Evolutionary conservation across 768 basidiomycete genomes (phyloP), one percentile per base, ranked within the genome.

Genomic region (Serendipita sp.): DNA sequence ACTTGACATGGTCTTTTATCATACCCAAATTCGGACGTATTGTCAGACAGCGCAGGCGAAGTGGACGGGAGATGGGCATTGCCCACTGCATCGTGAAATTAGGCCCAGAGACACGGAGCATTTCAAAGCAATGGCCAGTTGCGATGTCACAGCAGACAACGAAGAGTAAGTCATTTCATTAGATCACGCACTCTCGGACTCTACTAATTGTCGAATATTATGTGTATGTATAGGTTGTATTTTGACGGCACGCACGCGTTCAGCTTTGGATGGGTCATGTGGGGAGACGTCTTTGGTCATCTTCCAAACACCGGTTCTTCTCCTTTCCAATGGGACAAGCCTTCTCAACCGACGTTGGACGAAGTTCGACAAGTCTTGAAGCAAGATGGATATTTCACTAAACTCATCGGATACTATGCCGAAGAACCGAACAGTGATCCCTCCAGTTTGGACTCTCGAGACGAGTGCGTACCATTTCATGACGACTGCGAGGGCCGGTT

Each of bases 21-120:
- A 83, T 69, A 78, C 90, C 71, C 91, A 91, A 74, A 81, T 89
- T 65, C 81, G 90, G 65, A 87, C 84, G 5, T 86, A 86, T 69
- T 81, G 88, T 41, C 75, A 75, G 63, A 62, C 80, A 3, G 72
- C 72, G 2, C 81, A 85, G 45, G 85, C 87, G 64, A 77, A 89
- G 24, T 91, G 89, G 89, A 73, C 82, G 44, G 83, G 83, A 58
- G 81, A 83, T 70, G 89, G 87, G 86, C 75, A 65, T 18, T 88
- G 83, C 72, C 87, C 88, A 3, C 71, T 87, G 37, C 73, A 75
- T 47, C 53, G 56, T 37, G 8, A 37, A n/a, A 38, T 60, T 37
- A 10, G 56, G 16, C 56, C 56, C 28, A n/a, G 10, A 60, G 35
- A 60, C 56, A 60, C 30, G 3, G 16, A 8, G 16, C 16, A 60